Base-by-base conservation (phyloP, 129 eudicot genomes). In the Chrysanthemum lavandulifolium region DNA sequence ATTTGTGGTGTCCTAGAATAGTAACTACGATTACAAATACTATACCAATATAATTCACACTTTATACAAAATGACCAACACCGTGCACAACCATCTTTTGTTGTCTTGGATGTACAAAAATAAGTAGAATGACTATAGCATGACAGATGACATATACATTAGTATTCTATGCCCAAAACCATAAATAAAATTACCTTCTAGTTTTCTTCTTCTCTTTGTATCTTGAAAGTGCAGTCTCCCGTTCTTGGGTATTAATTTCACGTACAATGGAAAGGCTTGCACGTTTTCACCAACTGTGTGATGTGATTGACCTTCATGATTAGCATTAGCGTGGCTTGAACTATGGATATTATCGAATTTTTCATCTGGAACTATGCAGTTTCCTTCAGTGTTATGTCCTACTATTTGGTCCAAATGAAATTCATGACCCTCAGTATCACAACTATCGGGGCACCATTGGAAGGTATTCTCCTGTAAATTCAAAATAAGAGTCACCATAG, bases 131-230 rank as follows among this genome's bases (percentile, higher is more conserved):
- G 31, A 3, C 4, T 29, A 29, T 29, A 29, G 31, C 31, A 3
- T 29, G 31, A 29, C 31, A 29, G 3, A 29, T 29, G 31, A 27
- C 31, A 29, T 29, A 29, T 29, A 3, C 31, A 29, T 29, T 29
- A 29, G 31, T 29, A 29, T 29, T 0, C 31, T 29, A 29, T 29
- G 31, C 4, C 31, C 3, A 29, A 29, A 29, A 29, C 31, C 31
- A 29, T 29, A 29, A 29, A 29, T 2, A 29, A 29, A 29, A 2
- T 29, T 29, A 29, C 96, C 98, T 93, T 65, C 98, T 84, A 50
- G 84, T 82, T 85, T 88, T 89, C 90, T 84, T 93, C 82, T 92
- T 93, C 76, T 93, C 96, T 78, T 93, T 93, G 85, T 93, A 93
- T 18, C 98, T 91, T 6, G 90, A 82, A 73, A 93, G n/a, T 0